Base-by-base conservation (phyloP, 1,139 yeast species). In the Keqinozyma sinolaborantium region DNA sequence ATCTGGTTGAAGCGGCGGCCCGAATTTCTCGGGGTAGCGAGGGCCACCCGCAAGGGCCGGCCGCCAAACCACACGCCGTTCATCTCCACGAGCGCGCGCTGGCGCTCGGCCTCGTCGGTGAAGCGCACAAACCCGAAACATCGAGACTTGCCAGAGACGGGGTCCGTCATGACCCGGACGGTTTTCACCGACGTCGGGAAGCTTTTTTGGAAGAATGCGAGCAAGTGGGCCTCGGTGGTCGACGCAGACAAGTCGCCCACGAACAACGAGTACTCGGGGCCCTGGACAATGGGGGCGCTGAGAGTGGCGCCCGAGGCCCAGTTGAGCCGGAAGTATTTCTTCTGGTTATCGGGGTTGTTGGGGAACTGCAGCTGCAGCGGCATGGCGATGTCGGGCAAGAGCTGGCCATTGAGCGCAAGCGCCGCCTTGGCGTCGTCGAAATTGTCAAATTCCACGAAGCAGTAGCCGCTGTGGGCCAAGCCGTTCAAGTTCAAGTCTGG, bases 201-300 rank as follows among this genome's bases (percentile, higher is more conserved):
- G 39, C 70, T 68, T 25, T 74, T 68, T 45, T 79, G 83, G 53
- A 83, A 83, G 31, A 82, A 70, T 28, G 83, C 82, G 32, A 79
- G 61, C 36, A 83, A 56, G 45, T 78, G 81, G 13, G 83, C 81
- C 47, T 83, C 90, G 4, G 83, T 80, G 14, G 85, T 80, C 14
- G 77, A 74, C 13, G 85, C 86, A 2, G 86, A 77, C 41, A 83
- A 60, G 53, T 83, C 90, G 26, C 92, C 92, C n/a, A 83, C 90
- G 60, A 83, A 83, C 24, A 83, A 58, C 1, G 88, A 79, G 44
- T 52, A 76, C 45, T 79, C 86, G 1, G 73, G 72, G 12, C 70
- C 55, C 37, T 70, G 77, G 16, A 67, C 59, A 31, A 71, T 66
- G 14, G 75, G 77, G 2, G 77, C 72, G n/a, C 64, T 50, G 35